These are phyloP conservation scores for Saccharomyces paradoxus DNA, from an alignment of 805 yeast species.

Conservation along the genomic window DNA sequence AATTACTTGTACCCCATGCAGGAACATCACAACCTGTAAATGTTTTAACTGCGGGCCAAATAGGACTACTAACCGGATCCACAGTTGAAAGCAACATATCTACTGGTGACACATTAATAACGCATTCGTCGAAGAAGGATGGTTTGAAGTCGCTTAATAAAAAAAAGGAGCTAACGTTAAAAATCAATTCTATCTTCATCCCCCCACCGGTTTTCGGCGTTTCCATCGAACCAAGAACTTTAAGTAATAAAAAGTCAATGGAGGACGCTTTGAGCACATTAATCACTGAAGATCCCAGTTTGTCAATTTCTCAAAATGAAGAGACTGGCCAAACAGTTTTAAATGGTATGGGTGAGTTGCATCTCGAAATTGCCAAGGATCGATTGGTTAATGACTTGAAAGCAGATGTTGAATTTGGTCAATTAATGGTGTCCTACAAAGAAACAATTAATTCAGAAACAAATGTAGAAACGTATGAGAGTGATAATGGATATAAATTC, in stretches of 20 bases:
- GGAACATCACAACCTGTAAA: slow-evolving; percentile 69
- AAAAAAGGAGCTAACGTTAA: slow-evolving; percentile 33
- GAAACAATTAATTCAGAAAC: slow-evolving; percentile 43
- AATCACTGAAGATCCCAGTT: slow-evolving; percentile 85
- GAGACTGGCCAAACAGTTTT: slow-evolving; percentile 92
- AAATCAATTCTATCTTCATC: slow-evolving; percentile 64
- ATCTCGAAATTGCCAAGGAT: slow-evolving; percentile 79
- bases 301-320: slow-evolving; percentile 56
- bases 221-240: slow-evolving; percentile 70
- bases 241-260: slow-evolving; percentile 72
- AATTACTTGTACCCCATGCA: slow-evolving; percentile 79
- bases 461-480: slow-evolving; percentile 5
- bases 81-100: slow-evolving; percentile 48
- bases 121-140: slow-evolving; percentile 47
- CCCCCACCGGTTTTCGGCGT: slow-evolving; percentile 94
- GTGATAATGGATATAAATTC: slow-evolving; percentile 15
- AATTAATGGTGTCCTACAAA: slow-evolving; percentile 82
- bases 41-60: slow-evolving; percentile 63
- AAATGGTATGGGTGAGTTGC: slow-evolving; percentile 97
- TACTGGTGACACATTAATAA: slow-evolving; percentile 86
- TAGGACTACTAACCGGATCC: slow-evolving; percentile 56
- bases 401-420: slow-evolving; percentile 73
- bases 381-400: slow-evolving; percentile 72
- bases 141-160: slow-evolving; percentile 37
- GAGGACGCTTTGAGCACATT: slow-evolving; percentile 58